Percentiles rank a stretch among this genome's conserved stretches.
These are phyloP conservation scores for Coemansia sp. DNA, from an alignment of 192 early-diverging fungal genomes.

Conservation along the genomic window DNA sequence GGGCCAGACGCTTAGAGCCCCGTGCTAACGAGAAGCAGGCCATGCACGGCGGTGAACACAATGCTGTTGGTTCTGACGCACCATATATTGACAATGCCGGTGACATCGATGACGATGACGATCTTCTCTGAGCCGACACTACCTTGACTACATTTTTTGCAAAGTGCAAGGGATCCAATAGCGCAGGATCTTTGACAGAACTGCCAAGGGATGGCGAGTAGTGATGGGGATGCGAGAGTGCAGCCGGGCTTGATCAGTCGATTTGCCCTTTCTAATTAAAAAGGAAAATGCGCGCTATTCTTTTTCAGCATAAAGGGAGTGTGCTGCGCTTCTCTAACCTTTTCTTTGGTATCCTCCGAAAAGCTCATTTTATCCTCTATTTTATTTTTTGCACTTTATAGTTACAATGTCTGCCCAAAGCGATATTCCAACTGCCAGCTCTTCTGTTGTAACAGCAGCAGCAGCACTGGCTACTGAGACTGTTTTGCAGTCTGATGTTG, in stretches of 20 bases:
- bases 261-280: background rate
- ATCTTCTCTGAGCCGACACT: conserved; percentile 16
- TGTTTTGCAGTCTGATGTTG: background rate
- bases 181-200: background rate
- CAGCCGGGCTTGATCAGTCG: background rate
- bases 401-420: conserved; percentile 22
- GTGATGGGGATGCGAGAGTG: background rate
- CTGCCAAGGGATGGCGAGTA: background rate
- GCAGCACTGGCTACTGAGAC: background rate
- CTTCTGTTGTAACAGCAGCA: conserved; percentile 1
- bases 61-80: background rate
- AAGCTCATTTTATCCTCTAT: background rate
- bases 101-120: conserved; percentile 30
- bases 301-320: background rate
- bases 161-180: background rate
- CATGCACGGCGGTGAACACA: background rate
- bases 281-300: background rate
- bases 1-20: conserved; percentile 15
- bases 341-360: background rate
- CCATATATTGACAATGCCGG: background rate
- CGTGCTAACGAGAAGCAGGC: background rate
- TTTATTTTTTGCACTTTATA: background rate
- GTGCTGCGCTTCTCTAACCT: background rate
- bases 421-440: conserved; percentile 7
- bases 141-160: background rate